Base-by-base conservation (phyloP, 2,329 filamentous ascomycete species). In the Aspergillus tubingensis region DNA sequence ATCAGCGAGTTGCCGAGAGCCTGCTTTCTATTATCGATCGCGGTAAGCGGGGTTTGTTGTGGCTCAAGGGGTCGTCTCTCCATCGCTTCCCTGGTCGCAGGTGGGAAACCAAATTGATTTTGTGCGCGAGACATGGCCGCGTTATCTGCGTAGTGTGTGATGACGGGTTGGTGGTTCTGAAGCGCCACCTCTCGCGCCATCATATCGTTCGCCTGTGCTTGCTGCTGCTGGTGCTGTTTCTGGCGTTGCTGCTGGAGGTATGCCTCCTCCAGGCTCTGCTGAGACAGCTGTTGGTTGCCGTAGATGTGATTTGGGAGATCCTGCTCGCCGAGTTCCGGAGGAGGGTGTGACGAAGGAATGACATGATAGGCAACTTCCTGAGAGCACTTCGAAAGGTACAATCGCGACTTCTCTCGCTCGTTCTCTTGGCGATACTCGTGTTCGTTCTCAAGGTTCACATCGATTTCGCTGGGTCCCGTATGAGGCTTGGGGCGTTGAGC, bases 341-440 rank as follows among this genome's bases (percentile, higher is more conserved):
- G 82, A 53, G 85, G 83, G 65, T 88, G 85, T 38, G 83, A 80
- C 21, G 86, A 83, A n/a, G 87, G 87, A 52, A 87, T 85, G 36
- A 90, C 81, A 62, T 89, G 84, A 68, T 89, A 90, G 3, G 86
- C 85, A 54, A 90, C 85, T 72, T 90, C 87, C 66, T 88, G 85
- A 53, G 88, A 83, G 70, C 86, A 89, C 74, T 87, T 88, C 58
- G 83, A 84, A 32, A 89, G 80, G 67, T 87, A 89, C 38, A 83
- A 77, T 59, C 84, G 83, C 52, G 86, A 88, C 71, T 87, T 87
- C 63, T 88, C 86, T 55, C 86, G 81, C 65, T 86, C 81, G 50
- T 80, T 78, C 58, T 88, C 86, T 61, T 85, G 81, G 56, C 84
- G 82, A 60, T 81, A 77, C 52, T 86, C 84, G 62, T 75, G 72